Conservation (phyloP, 116 monocot species). For the Zostera marina region DNA sequence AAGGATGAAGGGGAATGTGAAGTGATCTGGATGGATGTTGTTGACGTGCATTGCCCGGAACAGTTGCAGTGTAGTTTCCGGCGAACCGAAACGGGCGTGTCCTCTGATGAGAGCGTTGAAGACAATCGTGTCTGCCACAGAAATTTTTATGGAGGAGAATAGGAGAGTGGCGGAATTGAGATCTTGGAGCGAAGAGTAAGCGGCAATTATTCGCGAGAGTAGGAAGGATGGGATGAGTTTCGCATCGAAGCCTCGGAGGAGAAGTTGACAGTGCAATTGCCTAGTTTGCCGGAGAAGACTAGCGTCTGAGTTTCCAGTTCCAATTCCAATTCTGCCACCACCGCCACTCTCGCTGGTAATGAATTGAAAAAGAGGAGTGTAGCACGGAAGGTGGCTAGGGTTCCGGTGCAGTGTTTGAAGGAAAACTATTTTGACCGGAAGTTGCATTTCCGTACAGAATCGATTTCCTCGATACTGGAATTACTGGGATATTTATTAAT, state of each 20-base stretch:
- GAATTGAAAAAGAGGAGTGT: constrained; percentile 21
- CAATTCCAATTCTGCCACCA: too few relatives aligned
- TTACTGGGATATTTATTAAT: too few relatives aligned
- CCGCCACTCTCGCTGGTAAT: constrained; percentile 10
- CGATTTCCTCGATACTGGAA: too few relatives aligned
- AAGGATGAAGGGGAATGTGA: constrained; percentile 24
- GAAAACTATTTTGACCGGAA: neutral
- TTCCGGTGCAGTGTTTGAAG: constrained; percentile 2
- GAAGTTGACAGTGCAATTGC: constrained; percentile 26
- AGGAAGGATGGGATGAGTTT: constrained; percentile 14
- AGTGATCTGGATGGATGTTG: constrained; percentile 14
- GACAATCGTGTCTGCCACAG: constrained; percentile 30
- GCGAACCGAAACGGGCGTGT: constrained; percentile 11
- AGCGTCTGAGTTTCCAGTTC: neutral
- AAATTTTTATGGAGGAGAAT: constrained; percentile 23
- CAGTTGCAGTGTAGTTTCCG: constrained; percentile 9
- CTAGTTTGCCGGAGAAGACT: constrained; percentile 15
- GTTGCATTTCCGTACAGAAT: neutral
- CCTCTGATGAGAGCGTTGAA: constrained; percentile 42
- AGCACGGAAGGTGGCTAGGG: constrained; percentile 1
- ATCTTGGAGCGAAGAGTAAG: constrained; percentile 18
- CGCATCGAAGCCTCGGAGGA: constrained; percentile 14
- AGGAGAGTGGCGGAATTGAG: constrained; percentile 17
- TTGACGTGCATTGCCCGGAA: constrained; percentile 13
- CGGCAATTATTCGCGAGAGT: constrained; percentile 27